Percentiles rank a stretch among this genome's conserved stretches.
Conservation (phyloP, 208 protist genomes). For the Trypanosoma mega region DNA sequence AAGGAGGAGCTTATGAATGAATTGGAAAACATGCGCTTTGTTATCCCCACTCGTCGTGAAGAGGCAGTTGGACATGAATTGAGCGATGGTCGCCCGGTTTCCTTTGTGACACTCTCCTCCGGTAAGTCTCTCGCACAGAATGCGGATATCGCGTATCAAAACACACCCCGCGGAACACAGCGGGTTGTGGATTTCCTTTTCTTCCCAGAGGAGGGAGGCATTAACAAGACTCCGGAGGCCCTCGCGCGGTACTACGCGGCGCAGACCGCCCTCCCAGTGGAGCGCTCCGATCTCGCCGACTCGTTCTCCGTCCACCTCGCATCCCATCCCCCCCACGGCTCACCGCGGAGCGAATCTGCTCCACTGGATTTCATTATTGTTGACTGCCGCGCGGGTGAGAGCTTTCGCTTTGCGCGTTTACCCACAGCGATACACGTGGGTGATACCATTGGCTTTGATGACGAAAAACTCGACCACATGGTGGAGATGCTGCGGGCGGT, state of each 20-base stretch:
- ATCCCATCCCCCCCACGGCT: too few species aligned
- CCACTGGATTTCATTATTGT: slow-evolving; percentile 76
- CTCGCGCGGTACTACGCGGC: slow-evolving; percentile 62
- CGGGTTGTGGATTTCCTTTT: slow-evolving; percentile 67
- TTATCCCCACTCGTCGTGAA: slow-evolving; percentile 33
- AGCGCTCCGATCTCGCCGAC: slow-evolving; percentile 63
- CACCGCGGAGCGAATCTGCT: not conserved
- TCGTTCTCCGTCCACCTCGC: slow-evolving; percentile 38
- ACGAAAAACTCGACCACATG: slow-evolving; percentile 26
- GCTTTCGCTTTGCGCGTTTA: slow-evolving; percentile 84
- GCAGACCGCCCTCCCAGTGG: slow-evolving; percentile 58
- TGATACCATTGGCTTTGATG: slow-evolving; percentile 40
- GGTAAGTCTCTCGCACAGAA: slow-evolving; percentile 78
- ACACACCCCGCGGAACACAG: slow-evolving; percentile 65
- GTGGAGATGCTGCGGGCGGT: slow-evolving; percentile 29
- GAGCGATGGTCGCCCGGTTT: slow-evolving; percentile 45
- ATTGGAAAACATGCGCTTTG: slow-evolving; percentile 33
- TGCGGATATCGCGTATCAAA: slow-evolving; percentile 66
- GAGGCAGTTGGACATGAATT: slow-evolving; percentile 43
- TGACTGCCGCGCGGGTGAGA: slow-evolving; percentile 81
- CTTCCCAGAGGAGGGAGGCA: slow-evolving; percentile 36
- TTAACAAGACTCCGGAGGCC: slow-evolving; percentile 54
- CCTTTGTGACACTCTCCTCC: slow-evolving; percentile 48
- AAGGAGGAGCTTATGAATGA: slow-evolving; percentile 31
- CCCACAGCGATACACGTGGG: slow-evolving; percentile 72